Percentiles rank a stretch among this genome's conserved stretches.
phyloP scores from a whole-genome alignment of 805 yeast species.

The Debaryomyces tyrocola region DNA sequence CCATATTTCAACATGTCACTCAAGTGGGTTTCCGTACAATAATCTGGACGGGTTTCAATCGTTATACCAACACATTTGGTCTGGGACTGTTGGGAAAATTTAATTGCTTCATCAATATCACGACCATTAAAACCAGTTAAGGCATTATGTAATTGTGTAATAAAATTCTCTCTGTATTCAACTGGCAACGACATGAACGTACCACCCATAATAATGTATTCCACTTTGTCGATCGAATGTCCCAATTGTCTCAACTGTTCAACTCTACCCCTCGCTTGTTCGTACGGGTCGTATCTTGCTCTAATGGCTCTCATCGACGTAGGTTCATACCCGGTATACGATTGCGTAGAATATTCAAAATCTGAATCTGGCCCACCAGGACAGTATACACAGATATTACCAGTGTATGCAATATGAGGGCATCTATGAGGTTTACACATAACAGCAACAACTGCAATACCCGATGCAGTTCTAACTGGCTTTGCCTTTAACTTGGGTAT shows the following conservation, averaged over 20 bases:
- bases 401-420: constrained; percentile 98
- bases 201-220: constrained; percentile 98
- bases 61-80: constrained; percentile 99
- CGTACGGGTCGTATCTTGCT: constrained; percentile 97
- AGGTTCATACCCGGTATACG: constrained; percentile 98
- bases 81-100: constrained; percentile 86
- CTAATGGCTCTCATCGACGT: constrained; percentile 99
- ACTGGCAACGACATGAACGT: constrained; percentile 94
- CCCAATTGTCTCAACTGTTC: constrained; percentile 95
- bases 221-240: constrained; percentile 95
- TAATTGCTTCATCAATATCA: constrained; percentile 86
- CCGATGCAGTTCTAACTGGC: constrained; percentile 97
- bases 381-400: constrained; percentile 96
- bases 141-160: constrained; percentile 90
- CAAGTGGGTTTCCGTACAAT: constrained; percentile 92
- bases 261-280: constrained; percentile 96
- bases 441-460: constrained; percentile 98
- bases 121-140: constrained; percentile 87
- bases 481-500: constrained; percentile 96
- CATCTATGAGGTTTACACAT: constrained; percentile 99
- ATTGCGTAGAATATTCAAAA: constrained; percentile 96
- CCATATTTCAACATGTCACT: constrained; percentile 96
- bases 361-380: constrained; percentile 99
- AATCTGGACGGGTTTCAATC: constrained; percentile 97
- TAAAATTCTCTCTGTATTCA: constrained; percentile 86